Evolutionary conservation across 2,329 filamentous ascomycete genomes (phyloP), one percentile per base, ranked within the genome.

Genomic region (Ophiocordyceps robertsii): DNA sequence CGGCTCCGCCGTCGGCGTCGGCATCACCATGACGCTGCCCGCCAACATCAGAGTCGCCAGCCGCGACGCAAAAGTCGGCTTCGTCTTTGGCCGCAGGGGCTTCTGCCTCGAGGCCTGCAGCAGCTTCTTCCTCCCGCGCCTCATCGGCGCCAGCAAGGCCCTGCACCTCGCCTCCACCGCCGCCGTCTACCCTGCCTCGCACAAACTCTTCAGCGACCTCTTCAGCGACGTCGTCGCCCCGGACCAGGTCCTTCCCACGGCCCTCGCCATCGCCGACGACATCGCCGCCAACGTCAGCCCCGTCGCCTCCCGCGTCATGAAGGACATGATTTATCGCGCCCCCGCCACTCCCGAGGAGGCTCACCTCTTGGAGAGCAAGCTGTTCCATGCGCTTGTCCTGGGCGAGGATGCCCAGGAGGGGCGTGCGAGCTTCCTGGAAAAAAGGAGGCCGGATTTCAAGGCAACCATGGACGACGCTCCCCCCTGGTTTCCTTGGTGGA

Each of bases 71-170:
- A 82, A 82, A 54, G 73, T 87, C 47, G 83, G 82, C 41, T 84
- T 87, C 55, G 81, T 86, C 16, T 89, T 88, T 58, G 69, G 73
- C 21, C 72, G 81, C 24, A 70, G 82, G 37, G 83, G 82, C 1
- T 68, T 88, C 52, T 69, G 77, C 45, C 80, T 84, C 73, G 84
- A 89, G 60, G 82, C 80, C 1, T 80, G 75, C 54, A 77, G 72
- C 40, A 80, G 75, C 9, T 88, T 73, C 59, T 88, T 84, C 65
- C 67, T 88, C 31, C 82, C 83, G 3, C 72, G 80, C 0, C 65
- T 87, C 24, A 70, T 87, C 46, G 83, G 84, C 44, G 65, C 72
- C 43, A 72, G 71, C 13, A 70, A 73, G 48, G 80, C 82, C 1
- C 62, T 81, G 56, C 74, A 81, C 53, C 68, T 84, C 29, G 66